Evolutionary conservation across 1,284 basidiomycete genomes (phyloP), one percentile per base, ranked within the genome.

Genomic region (Cryptococcus floricola): DNA sequence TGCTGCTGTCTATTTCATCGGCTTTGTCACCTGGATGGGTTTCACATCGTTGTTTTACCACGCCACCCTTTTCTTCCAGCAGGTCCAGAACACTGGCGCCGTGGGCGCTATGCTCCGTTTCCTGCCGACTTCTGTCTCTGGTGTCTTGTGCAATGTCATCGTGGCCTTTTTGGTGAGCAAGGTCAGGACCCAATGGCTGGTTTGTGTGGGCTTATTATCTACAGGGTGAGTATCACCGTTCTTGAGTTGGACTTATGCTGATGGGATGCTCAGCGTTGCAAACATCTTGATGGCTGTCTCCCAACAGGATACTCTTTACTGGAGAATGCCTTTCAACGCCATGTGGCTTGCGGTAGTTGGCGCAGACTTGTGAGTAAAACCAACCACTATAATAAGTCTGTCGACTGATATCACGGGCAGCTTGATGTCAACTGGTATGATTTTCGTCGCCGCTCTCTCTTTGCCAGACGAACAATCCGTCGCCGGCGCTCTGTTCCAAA

Each of bases 301-400:
- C 56, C 67, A 83, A 14, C 81, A 85, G 0, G 59, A 77, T 3
- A 80, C 80, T 4, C 73, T 83, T 1, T 95, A 87, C 71, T 93
- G 89, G 89, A 84, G 84, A 1, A 87, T 83, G 56, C 86, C 85
- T 14, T 92, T 95, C 78, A 87, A 89, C 4, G 84, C 86, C 1
- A 84, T 89, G 39, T 80, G 87, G 59, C 65, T 89, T 53, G 77
- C 82, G 13, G 88, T 90, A 25, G 80, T 88, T 44, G 89, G 89
- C 38, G 87, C 85, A 0, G 89, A 91, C 69, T 88, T 91, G 74
- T 76, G 48, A 60, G 74, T 65, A 4, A 13, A 4, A 14, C 7
- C 31, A 47, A n/a, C 19, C 28, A 19, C 16, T n/a, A n/a, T 18
- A 31, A 25, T 39, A 19, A 28, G 6, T 38, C 38, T 16, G 18